A percentile compares a stretch with the other conserved stretches of the same genome.
phyloP scores from a whole-genome alignment of 495 filamentous ascomycete genomes.

The Lophiostoma macrostomum region DNA sequence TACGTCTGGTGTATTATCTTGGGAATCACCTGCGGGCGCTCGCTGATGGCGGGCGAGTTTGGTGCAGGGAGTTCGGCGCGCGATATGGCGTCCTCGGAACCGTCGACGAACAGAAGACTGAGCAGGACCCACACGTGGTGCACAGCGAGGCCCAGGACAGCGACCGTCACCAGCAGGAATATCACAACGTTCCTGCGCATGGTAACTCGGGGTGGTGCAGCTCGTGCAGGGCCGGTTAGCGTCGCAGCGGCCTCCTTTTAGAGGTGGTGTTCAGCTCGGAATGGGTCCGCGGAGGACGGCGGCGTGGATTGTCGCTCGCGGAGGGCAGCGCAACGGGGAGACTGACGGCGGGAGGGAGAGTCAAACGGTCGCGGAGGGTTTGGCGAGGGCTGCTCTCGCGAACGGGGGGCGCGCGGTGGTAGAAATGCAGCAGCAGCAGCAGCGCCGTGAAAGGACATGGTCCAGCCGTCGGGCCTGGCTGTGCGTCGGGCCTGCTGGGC shows the following conservation, averaged over 20 bases:
- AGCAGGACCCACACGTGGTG: constrained; percentile 46
- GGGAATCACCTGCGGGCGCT: constrained; percentile 66
- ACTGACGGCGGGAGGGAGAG: background rate
- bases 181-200: constrained; percentile 41
- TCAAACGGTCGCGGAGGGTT: background rate
- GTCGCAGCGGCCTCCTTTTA: constrained; percentile 4
- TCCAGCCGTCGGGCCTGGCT: no score
- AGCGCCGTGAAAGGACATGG: no score
- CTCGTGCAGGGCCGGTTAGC: no score
- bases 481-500: no score
- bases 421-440: no score
- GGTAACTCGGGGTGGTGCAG: background rate
- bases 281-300: background rate
- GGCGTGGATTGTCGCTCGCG: background rate
- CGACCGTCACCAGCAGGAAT: constrained; percentile 47
- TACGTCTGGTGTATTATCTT: constrained; percentile 93
- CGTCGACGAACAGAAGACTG: constrained; percentile 44
- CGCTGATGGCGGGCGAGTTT: constrained; percentile 45
- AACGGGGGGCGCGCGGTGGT: no score
- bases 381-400: background rate
- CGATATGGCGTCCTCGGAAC: constrained; percentile 44
- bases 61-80: constrained; percentile 44
- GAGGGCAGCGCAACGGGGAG: constrained; percentile 1
- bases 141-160: constrained; percentile 50
- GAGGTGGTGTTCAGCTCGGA: background rate